Conservation (phyloP, 352 stramenopile genomes). For the Phytophthora capsici region DNA sequence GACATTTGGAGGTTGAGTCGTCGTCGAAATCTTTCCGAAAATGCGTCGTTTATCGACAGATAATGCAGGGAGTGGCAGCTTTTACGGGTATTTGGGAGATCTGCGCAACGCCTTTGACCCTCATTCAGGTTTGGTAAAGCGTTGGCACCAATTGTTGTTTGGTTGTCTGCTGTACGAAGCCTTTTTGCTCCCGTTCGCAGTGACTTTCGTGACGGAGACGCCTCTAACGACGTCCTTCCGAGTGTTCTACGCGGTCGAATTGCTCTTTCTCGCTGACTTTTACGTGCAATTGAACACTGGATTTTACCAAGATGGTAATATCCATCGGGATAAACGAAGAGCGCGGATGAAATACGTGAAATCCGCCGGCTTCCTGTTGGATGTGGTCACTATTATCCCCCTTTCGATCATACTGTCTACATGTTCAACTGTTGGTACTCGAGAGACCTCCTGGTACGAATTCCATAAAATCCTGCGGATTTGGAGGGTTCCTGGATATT, state of each 20-base stretch:
- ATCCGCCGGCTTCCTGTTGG: slow-evolving; percentile 51
- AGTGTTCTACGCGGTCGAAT: slow-evolving; percentile 49
- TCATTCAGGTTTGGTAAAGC: slow-evolving; percentile 47
- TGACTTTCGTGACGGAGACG: slow-evolving; percentile 44
- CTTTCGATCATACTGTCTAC: not conserved
- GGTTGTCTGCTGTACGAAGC: slow-evolving; percentile 53
- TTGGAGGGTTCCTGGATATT: slow-evolving; percentile 51
- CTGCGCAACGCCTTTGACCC: slow-evolving; percentile 60
- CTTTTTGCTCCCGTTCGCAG: slow-evolving; percentile 59
- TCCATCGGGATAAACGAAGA: slow-evolving; percentile 5
- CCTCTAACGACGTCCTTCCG: slow-evolving; percentile 6
- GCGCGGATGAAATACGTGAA: slow-evolving; percentile 43
- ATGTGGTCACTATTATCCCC: slow-evolving; percentile 52
- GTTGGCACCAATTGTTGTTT: slow-evolving; percentile 61
- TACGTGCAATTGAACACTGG: slow-evolving; percentile 63
- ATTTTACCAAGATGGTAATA: slow-evolving; percentile 54
- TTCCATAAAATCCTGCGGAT: slow-evolving; percentile 59
- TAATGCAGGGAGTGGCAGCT: slow-evolving; percentile 9
- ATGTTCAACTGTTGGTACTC: too few species aligned
- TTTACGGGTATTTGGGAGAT: slow-evolving; percentile 28
- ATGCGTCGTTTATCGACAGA: not conserved
- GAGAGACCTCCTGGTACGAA: slow-evolving; percentile 37
- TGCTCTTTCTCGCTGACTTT: slow-evolving; percentile 60
- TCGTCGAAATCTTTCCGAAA: not conserved
- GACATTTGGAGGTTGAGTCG: too few species aligned